phyloP scores from a whole-genome alignment of 2,329 filamentous ascomycete genomes.

The Fusarium succisae region DNA sequence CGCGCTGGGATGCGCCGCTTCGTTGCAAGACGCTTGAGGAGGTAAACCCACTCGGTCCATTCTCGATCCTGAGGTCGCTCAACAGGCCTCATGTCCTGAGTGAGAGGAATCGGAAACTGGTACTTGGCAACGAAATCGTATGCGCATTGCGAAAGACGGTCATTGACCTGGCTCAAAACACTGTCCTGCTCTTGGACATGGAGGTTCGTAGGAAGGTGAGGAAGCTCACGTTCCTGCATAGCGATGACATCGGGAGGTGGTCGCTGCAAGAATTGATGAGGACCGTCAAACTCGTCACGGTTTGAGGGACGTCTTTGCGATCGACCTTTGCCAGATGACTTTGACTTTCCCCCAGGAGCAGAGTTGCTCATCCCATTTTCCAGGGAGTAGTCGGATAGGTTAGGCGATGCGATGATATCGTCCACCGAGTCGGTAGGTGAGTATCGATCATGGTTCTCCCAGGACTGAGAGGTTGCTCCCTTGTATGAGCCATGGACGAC shows the following conservation, averaged over 20 bases:
- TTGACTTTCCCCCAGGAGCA: constrained; percentile 54
- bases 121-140: constrained; percentile 93
- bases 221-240: constrained; percentile 81
- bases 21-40: constrained; percentile 85
- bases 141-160: constrained; percentile 83
- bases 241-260: constrained; percentile 77
- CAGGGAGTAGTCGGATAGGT: constrained; percentile 67
- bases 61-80: constrained; percentile 80
- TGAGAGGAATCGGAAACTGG: constrained; percentile 87
- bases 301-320: constrained; percentile 78
- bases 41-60: constrained; percentile 93
- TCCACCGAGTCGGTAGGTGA: constrained; percentile 68
- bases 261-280: constrained; percentile 81
- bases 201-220: constrained; percentile 83
- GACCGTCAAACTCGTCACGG: constrained; percentile 89
- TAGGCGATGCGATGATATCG: constrained; percentile 66
- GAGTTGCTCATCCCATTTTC: constrained; percentile 59
- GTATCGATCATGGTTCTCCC: constrained; percentile 61
- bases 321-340: constrained; percentile 58
- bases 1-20: constrained; percentile 86
- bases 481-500: constrained; percentile 51
- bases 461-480: constrained; percentile 53
- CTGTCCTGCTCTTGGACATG: constrained; percentile 86
- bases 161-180: constrained; percentile 83
- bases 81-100: constrained; percentile 81